Base-by-base conservation (phyloP, 2,329 filamentous ascomycete species). In the Microthyrium microscopicum region DNA sequence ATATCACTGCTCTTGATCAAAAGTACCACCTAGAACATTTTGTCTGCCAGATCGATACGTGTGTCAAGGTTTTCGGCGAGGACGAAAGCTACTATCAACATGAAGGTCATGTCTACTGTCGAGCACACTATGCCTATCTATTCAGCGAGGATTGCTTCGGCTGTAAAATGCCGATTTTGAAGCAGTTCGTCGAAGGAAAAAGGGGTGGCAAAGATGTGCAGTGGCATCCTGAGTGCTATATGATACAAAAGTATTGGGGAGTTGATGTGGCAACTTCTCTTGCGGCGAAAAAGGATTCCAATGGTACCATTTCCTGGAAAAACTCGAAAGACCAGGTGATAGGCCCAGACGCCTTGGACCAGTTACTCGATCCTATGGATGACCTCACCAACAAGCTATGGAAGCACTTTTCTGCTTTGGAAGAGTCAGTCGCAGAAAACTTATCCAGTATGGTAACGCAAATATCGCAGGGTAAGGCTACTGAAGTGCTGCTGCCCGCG, bases 221-320 rank as follows among this genome's bases (percentile, higher is more conserved):
- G 53, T 98, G 89, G 89, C 89, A 98, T 52, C 89, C 89, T 2
- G 89, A 98, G 57, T 98, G 89, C 56, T 98, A 98, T 57, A 98
- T 98, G 89, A 98, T 98, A 41, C 89, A 98, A 61, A 98, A 98
- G 50, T 98, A 95, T 57, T 98, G 89, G 89, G n/a, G n/a, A n/a
- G n/a, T n/a, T n/a, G n/a, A n/a, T n/a, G n/a, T n/a, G n/a, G n/a
- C n/a, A n/a, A n/a, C n/a, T n/a, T n/a, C n/a, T n/a, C n/a, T n/a
- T n/a, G n/a, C n/a, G n/a, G n/a, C n/a, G n/a, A n/a, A n/a, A n/a
- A n/a, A n/a, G n/a, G n/a, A n/a, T n/a, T n/a, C n/a, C n/a, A n/a
- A n/a, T n/a, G n/a, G n/a, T n/a, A n/a, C n/a, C n/a, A n/a, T n/a
- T n/a, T n/a, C n/a, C n/a, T n/a, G n/a, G n/a, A n/a, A n/a, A n/a